A percentile compares a stretch with the other conserved stretches of the same genome.
Conservation (phyloP, 495 filamentous ascomycete species). For the Parathielavia hyrcaniae region DNA sequence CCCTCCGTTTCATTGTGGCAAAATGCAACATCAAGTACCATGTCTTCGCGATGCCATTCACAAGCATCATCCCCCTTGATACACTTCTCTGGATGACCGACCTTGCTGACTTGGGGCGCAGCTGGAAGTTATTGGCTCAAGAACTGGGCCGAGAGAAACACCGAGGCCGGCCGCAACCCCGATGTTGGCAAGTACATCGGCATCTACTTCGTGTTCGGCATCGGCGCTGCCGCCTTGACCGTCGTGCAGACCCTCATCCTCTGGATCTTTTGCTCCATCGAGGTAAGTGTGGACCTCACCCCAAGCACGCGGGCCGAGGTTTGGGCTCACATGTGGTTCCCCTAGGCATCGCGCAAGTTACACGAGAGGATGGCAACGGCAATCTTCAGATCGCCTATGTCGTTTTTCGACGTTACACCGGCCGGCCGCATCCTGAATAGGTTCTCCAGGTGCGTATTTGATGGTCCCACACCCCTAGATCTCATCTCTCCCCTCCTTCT, state of each 20-base stretch:
- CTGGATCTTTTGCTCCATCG: slow-evolving; percentile 99
- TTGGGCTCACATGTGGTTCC: slow-evolving; percentile 20
- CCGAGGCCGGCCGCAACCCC: slow-evolving; percentile 57
- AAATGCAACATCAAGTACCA: not conserved
- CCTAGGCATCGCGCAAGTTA: slow-evolving; percentile 80
- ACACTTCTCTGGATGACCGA: not conserved
- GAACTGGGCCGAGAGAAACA: slow-evolving; percentile 77
- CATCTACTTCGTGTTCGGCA: slow-evolving; percentile 86
- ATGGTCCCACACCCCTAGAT: not conserved
- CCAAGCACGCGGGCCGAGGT: slow-evolving; percentile 4
- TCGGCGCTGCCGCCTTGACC: slow-evolving; percentile 80
- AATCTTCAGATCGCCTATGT: slow-evolving; percentile 98
- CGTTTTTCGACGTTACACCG: slow-evolving; percentile 98
- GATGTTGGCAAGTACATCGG: slow-evolving; percentile 85
- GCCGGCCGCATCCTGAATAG: slow-evolving; percentile 93
- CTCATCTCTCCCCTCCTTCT: not conserved
- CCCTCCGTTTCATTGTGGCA: not conserved
- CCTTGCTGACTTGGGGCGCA: slow-evolving; percentile 15
- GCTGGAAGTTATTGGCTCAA: slow-evolving; percentile 88
- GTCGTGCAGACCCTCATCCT: slow-evolving; percentile 90
- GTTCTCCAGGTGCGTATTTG: slow-evolving; percentile 69
- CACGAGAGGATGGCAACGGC: slow-evolving; percentile 98
- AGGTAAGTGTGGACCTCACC: slow-evolving; percentile 48
- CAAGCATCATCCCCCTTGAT: not conserved
- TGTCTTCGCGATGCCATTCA: not conserved